Evolutionary conservation across 495 filamentous ascomycete species (phyloP).

Genomic region (Daldinia childiae): DNA sequence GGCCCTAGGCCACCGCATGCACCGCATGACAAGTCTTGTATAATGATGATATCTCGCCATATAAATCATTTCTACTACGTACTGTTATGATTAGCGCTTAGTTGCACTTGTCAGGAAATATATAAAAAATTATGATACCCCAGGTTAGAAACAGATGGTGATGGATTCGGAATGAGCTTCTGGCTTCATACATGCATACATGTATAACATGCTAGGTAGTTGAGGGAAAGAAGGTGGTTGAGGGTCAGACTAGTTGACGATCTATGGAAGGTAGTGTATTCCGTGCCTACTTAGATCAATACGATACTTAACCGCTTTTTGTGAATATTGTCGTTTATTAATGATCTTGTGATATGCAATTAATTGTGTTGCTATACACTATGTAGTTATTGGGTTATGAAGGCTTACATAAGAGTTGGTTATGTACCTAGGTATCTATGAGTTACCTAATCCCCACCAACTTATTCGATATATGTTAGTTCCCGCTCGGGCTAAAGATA

Average conservation of each 20-base stretch:
- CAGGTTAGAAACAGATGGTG: conserved; percentile 2
- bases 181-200: conserved; percentile 7
- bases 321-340: conserved; percentile 9
- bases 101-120: neutral
- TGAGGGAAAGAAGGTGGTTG: conserved; percentile 29
- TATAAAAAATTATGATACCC: conserved; percentile 22
- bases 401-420: too few species aligned
- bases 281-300: conserved; percentile 36
- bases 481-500: neutral
- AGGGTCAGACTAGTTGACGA: conserved; percentile 17
- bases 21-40: conserved; percentile 3
- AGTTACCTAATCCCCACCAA: neutral
- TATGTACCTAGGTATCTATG: neutral
- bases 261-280: conserved; percentile 20
- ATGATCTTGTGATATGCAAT: conserved; percentile 5
- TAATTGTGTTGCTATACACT: neutral
- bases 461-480: too few species aligned
- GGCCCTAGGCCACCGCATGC: neutral
- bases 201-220: neutral
- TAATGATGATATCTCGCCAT: neutral
- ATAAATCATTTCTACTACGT: neutral
- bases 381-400: too few species aligned
- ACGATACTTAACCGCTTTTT: conserved; percentile 27
- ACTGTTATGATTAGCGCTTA: neutral
- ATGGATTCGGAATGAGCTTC: conserved; percentile 10